Conservation (phyloP, 257 asterid genomes). For the Lycium barbarum region DNA sequence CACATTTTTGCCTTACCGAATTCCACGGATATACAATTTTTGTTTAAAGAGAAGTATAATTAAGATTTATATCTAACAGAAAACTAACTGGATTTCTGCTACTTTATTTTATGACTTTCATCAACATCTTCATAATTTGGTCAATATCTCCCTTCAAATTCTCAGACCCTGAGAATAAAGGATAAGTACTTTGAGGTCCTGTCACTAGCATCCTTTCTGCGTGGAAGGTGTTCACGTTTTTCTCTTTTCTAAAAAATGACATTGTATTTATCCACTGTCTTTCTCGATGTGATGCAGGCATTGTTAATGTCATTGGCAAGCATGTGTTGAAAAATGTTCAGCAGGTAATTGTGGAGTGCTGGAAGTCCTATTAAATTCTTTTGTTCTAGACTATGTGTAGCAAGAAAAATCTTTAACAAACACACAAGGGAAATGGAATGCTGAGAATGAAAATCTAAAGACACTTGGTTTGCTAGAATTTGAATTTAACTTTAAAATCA, state of each 20-base stretch:
- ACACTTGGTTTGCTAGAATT: background rate
- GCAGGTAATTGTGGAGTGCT: constrained; percentile 27
- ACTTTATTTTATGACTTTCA: background rate
- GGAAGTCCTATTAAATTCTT: background rate
- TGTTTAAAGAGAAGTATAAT: background rate
- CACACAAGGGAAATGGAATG: background rate
- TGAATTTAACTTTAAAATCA: background rate
- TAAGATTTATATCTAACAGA: background rate
- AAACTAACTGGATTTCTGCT: background rate
- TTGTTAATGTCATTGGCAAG: constrained; percentile 29
- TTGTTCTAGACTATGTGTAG: background rate
- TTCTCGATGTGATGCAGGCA: constrained; percentile 27
- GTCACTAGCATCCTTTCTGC: background rate
- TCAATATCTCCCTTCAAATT: background rate
- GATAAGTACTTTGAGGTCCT: background rate
- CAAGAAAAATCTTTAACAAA: background rate
- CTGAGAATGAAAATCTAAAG: background rate
- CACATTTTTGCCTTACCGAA: background rate
- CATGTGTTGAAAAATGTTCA: constrained; percentile 30
- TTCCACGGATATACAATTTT: background rate
- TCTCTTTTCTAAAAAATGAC: background rate
- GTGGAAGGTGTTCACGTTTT: background rate
- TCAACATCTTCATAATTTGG: background rate
- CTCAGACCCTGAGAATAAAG: background rate
- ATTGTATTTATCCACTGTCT: background rate